A percentile compares a stretch with the other conserved stretches of the same genome.
These are phyloP conservation scores for Botrytis fragariae DNA, from an alignment of 2,329 filamentous ascomycete species.

Conservation along the genomic window DNA sequence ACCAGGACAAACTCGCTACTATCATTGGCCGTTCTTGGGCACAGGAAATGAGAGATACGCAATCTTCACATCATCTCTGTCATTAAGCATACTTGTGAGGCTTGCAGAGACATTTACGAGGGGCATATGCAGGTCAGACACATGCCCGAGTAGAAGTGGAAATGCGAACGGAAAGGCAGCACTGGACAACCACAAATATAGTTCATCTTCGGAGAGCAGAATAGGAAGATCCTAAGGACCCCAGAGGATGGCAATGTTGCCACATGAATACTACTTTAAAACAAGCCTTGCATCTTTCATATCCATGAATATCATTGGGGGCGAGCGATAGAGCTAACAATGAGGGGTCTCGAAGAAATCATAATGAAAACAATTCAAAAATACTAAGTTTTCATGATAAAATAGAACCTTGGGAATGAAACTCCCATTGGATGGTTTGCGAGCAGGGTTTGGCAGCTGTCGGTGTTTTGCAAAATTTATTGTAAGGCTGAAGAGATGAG, in stretches of 20 bases:
- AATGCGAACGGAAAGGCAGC: background rate
- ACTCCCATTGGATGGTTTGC: slow-evolving; percentile 9
- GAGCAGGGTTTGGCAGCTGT: slow-evolving; percentile 5
- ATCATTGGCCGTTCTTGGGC: background rate
- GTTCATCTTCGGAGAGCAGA: slow-evolving; percentile 5
- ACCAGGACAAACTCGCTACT: background rate
- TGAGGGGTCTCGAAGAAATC: background rate
- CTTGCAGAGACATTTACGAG: slow-evolving; percentile 11
- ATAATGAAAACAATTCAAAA: background rate
- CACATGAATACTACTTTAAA: background rate
- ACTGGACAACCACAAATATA: slow-evolving; percentile 6
- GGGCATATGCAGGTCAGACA: slow-evolving; percentile 19
- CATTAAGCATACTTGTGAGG: background rate
- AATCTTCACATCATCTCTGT: slow-evolving; percentile 12
- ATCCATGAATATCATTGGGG: slow-evolving; percentile 16
- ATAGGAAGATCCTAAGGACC: slow-evolving; percentile 16
- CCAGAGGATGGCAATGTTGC: slow-evolving; percentile 7
- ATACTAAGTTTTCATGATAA: background rate
- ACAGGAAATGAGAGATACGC: slow-evolving; percentile 21
- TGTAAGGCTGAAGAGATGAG: slow-evolving; percentile 11
- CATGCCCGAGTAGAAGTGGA: slow-evolving; percentile 9
- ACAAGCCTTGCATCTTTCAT: background rate
- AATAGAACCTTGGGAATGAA: background rate
- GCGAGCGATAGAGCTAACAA: background rate
- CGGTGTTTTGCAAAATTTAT: background rate